Base-by-base conservation (phyloP, 805 yeast genomes). In the Zygoascus biomembranicola region DNA sequence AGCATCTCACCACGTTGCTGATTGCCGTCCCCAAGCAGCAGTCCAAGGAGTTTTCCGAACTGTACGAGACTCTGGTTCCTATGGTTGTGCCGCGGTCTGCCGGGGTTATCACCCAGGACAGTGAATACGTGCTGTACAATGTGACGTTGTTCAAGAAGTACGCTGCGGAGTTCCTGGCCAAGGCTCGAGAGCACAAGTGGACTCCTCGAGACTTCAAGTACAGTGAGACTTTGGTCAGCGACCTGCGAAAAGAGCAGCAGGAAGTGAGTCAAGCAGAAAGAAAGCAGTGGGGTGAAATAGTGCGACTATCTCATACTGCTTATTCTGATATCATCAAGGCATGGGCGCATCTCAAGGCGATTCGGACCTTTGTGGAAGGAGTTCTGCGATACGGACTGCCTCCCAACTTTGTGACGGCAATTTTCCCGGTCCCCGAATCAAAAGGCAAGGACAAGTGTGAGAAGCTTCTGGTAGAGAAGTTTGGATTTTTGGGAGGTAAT, bases 381-480 rank as follows among this genome's bases (percentile, higher is more conserved):
- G 96, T 94, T 14, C 77, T 94, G 68, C 84, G 99, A 71, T 94
- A 94, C 69, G 99, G 99, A 0, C 78, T 94, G 59, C 99, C 99
- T 37, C 97, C 98, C 32, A 85, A 85, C 63, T 94, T 92, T 69
- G 63, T 77, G 35, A 69, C 76, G 49, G 47, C 31, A 9, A 72
- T 73, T 26, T 69, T 76, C 28, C 77, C 86, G 61, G 54, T 53
- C 43, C 72, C 74, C 60, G 68, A 73, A 19, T 65, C 75, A 43
- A 74, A 74, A 59, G 66, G 69, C 28, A 60, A 77, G 20, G 73
- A 71, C 32, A 80, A 77, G 69, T 82, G 90, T 46, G 90, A 85
- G 70, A 72, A 77, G 55, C 87, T 84, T 59, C 76, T 94, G 57
- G 72, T 87, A 47, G 77, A 76, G 44, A 82, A 87, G 65, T 94